phyloP scores from a whole-genome alignment of 2,329 filamentous ascomycete genomes.

The Pyrenophora graminea region DNA sequence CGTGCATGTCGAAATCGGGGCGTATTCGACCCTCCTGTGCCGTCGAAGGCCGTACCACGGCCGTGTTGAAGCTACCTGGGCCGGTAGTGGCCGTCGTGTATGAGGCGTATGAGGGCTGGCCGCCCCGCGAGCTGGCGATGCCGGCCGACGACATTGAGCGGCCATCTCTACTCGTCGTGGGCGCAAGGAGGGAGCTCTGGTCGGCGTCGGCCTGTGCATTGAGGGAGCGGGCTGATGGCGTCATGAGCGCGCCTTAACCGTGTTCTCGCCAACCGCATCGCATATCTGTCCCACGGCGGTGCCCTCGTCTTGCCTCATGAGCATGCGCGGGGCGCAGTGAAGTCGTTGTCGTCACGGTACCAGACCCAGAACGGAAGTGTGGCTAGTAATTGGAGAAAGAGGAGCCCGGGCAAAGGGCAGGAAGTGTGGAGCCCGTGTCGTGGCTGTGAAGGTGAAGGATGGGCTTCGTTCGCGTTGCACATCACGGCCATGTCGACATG shows the following conservation, averaged over 20 bases:
- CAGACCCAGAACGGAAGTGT: conserved; percentile 17
- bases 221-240: conserved; percentile 46
- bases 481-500: conserved; percentile 10
- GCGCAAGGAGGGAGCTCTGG: conserved; percentile 50
- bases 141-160: conserved; percentile 59
- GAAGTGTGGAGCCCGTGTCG: conserved; percentile 17
- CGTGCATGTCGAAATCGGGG: conserved; percentile 61
- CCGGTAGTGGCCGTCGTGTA: conserved; percentile 68
- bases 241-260: conserved; percentile 51
- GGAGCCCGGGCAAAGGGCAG: conserved; percentile 18
- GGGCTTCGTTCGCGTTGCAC: background rate
- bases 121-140: conserved; percentile 66
- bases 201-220: conserved; percentile 46
- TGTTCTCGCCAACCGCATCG: conserved; percentile 43
- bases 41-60: conserved; percentile 70
- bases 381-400: conserved; percentile 17
- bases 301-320: conserved; percentile 43
- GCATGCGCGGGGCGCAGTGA: conserved; percentile 28
- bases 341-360: conserved; percentile 17
- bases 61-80: conserved; percentile 85
- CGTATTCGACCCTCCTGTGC: conserved; percentile 65
- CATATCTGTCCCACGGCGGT: conserved; percentile 38
- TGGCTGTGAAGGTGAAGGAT: conserved; percentile 10
- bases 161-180: conserved; percentile 55
- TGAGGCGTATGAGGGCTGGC: conserved; percentile 64